These are phyloP conservation scores for Streptanthus diversifolius DNA, from an alignment of 345 rosid genomes.

Conservation along the genomic window DNA sequence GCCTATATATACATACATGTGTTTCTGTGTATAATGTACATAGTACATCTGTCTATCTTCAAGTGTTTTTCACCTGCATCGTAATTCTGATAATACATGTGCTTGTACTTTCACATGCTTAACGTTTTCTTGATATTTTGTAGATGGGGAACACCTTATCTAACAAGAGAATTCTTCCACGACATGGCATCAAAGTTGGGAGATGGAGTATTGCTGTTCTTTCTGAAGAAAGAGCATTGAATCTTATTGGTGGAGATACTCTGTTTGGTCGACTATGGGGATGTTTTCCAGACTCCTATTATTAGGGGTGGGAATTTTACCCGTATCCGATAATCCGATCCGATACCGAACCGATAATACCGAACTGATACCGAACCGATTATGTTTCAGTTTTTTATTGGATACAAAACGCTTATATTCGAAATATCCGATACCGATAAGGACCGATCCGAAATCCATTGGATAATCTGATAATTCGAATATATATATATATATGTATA, in stretches of 20 bases:
- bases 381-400: too few relatives aligned
- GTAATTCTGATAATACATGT: background rate
- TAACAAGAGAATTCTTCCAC: constrained; percentile 86
- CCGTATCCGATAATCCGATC: too few relatives aligned
- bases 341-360: too few relatives aligned
- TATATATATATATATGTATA: too few relatives aligned
- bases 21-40: background rate
- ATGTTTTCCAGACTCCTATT: constrained; percentile 67
- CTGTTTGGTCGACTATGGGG: constrained; percentile 96
- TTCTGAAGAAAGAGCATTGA: constrained; percentile 93
- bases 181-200: constrained; percentile 75
- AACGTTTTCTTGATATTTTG: constrained; percentile 11
- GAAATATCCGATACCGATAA: too few relatives aligned
- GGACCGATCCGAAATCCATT: too few relatives aligned
- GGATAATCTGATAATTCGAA: too few relatives aligned
- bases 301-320: too few relatives aligned
- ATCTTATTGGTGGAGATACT: constrained; percentile 90
- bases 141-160: constrained; percentile 96
- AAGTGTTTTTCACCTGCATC: background rate
- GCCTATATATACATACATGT: background rate
- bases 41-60: background rate
- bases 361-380: too few relatives aligned
- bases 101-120: background rate
- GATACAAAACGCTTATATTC: too few relatives aligned
- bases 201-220: constrained; percentile 65